Percentiles rank a stretch among this genome's conserved stretches.
These are phyloP conservation scores for Phyllosticta ampelicida DNA, from an alignment of 2,329 filamentous ascomycete species.

Conservation along the genomic window DNA sequence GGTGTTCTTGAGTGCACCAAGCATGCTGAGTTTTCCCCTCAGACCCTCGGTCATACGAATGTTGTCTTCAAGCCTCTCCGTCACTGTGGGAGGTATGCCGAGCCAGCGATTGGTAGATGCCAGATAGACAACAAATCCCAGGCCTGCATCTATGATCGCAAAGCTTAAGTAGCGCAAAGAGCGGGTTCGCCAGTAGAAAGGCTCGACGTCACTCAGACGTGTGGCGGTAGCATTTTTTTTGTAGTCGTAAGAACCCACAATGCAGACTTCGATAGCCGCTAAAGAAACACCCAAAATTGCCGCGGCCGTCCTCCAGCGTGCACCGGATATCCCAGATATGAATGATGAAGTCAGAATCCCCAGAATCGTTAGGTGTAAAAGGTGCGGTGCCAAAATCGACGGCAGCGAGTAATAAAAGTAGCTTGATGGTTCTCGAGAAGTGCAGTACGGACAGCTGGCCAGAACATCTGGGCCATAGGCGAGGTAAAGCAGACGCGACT, in stretches of 20 bases:
- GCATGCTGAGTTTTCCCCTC: conserved; percentile 57
- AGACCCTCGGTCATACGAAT: conserved; percentile 47
- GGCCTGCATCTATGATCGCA: conserved; percentile 49
- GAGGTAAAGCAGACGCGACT: conserved; percentile 70
- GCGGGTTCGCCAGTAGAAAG: conserved; percentile 60
- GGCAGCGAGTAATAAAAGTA: conserved; percentile 79
- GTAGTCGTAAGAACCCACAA: conserved; percentile 54
- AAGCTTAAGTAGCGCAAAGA: conserved; percentile 54
- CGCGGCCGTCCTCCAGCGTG: conserved; percentile 60
- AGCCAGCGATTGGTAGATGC: conserved; percentile 73
- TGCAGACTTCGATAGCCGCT: conserved; percentile 54
- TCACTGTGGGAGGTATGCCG: conserved; percentile 47
- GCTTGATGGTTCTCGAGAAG: conserved; percentile 63
- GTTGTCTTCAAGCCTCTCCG: conserved; percentile 54
- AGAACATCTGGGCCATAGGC: conserved; percentile 69
- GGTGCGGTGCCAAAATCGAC: conserved; percentile 61
- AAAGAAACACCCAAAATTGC: conserved; percentile 51
- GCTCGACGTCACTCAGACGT: conserved; percentile 51
- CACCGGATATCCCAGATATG: conserved; percentile 52
- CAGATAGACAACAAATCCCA: conserved; percentile 61
- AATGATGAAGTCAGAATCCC: conserved; percentile 62
- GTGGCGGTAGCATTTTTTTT: conserved; percentile 52
- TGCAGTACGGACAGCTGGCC: conserved; percentile 72
- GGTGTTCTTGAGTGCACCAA: conserved; percentile 71
- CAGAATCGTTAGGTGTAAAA: conserved; percentile 62